Evolutionary conservation across 176 grass and related monocot species (phyloP), one percentile per base, ranked within the genome.

Genomic region (Aegilops longissima): DNA sequence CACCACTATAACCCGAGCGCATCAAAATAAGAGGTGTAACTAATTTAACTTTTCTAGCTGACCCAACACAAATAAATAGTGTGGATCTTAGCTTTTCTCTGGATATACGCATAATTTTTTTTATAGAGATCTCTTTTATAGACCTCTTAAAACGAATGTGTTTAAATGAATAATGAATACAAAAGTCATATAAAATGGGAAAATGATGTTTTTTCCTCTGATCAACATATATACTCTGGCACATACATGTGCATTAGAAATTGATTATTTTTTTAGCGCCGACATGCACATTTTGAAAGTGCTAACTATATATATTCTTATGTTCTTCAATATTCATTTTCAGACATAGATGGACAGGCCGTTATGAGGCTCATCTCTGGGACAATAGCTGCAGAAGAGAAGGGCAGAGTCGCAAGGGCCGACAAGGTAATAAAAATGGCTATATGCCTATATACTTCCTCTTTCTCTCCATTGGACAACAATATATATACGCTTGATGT

Each of bases 281-380:
- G 39, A 18, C n/a, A 52, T 27, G 10, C 27, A 47, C 3, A 29
- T 71, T 73, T 72, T 12, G 21, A n/a, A n/a, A 5, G 20, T 72
- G 18, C 9, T 40, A 23, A 23, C 20, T 40, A 38, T 5, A 20
- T 12, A 49, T 79, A 39, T 27, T 25, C 47, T 6, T 25, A 31
- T 83, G 11, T 72, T 86, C 59, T 84, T 71, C 21, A 34, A 66
- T 20, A 64, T 85, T 3, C n/a, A 35, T 80, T 3, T 76, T 3
- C 54, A 94, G 93, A 67, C 93, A 95, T 86, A 92, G 90, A 85
- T 95, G 93, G 93, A 95, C 93, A 45, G 90, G 93, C 8, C 84
- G 90, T 33, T 95, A 95, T 68, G 93, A 95, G 66, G 93, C 93
- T 61, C 93, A 95, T 80, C 87, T 95, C 6, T 95, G 93, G 93